Base-by-base conservation (phyloP, 495 filamentous ascomycete species). In the Penicillium tannophilum region DNA sequence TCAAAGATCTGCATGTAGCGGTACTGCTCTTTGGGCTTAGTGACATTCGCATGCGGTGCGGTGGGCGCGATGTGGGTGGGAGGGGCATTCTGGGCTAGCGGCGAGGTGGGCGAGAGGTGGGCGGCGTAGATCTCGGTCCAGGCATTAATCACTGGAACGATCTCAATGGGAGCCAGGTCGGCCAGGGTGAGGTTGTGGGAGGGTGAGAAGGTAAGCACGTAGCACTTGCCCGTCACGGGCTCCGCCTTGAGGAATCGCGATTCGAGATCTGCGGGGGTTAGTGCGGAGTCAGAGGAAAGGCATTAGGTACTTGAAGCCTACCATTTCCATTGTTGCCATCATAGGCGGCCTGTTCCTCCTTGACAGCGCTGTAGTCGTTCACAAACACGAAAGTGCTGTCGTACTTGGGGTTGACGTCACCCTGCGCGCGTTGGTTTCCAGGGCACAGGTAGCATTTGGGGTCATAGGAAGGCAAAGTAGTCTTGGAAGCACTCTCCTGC, bases 1-100 rank as follows among this genome's bases (percentile, higher is more conserved):
- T 98, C 94, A 60, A 98, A 98, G 62, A 98, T 97, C 73, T 98
- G 94, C 93, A 98, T 97, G 74, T 96, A 98, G 47, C 87, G 85
- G 65, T 95, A 91, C 72, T 97, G 92, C 55, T 89, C 82, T 47
- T 83, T 86, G 6, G 92, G 86, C 33, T 79, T 76, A 17, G 72
- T 52, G 64, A 80, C 16, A 67, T 69, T 67, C 68, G 74, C 58
- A 61, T 74, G 62, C 60, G 82, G 78, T 60, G 78, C 65, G 31
- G 70, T 55, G 14, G 87, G 81, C 11, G 81, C 75, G 28, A 82
- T 63, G 6, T 76, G 77, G 4, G 78, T 77, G 2, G 82, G 64
- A 11, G 78, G 64, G 1, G 81, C 75, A 36, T 70, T 70, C 54
- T 74, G 63, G 11, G 79, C 83, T 42, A 93, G 83, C 0, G 90